Evolutionary conservation across 202 grass and related monocot genomes (phyloP).

Genomic region (Panicum virgatum): DNA sequence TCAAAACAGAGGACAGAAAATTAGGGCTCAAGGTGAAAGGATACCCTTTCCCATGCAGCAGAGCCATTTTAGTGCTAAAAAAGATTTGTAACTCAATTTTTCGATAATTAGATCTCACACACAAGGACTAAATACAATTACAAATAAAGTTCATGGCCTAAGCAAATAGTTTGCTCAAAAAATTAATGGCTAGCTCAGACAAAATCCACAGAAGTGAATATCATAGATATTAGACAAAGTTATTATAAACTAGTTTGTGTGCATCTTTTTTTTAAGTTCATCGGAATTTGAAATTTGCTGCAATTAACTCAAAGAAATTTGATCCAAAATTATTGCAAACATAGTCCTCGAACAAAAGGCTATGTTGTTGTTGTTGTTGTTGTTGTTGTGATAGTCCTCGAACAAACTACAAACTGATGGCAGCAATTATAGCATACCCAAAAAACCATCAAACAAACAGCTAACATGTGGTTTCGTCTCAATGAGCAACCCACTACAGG

Average conservation of each 20-base stretch:
- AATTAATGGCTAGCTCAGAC: slow-evolving; percentile 6
- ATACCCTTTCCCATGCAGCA: background rate
- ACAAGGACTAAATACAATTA: slow-evolving; percentile 7
- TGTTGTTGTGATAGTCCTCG: too few relatives aligned
- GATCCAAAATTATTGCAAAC: slow-evolving; percentile 21
- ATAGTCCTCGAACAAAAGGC: slow-evolving; percentile 19
- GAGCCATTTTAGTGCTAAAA: slow-evolving; percentile 21
- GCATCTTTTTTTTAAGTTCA: background rate
- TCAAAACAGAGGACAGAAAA: slow-evolving; percentile 2
- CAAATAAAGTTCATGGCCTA: background rate
- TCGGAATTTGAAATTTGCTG: background rate
- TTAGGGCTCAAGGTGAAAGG: background rate
- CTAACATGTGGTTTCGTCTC: slow-evolving; percentile 12
- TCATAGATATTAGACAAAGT: background rate
- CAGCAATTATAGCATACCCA: background rate
- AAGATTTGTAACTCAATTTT: background rate
- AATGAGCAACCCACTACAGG: slow-evolving; percentile 12
- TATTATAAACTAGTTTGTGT: slow-evolving; percentile 6
- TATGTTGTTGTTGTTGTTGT: too few relatives aligned
- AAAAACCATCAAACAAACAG: slow-evolving; percentile 21
- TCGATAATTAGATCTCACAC: background rate
- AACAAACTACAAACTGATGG: slow-evolving; percentile 33
- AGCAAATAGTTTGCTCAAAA: background rate
- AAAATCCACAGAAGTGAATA: background rate
- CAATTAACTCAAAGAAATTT: slow-evolving; percentile 7